These are phyloP conservation scores for Zanthoxylum bungeanum DNA, from an alignment of 345 rosid species.

Conservation along the genomic window DNA sequence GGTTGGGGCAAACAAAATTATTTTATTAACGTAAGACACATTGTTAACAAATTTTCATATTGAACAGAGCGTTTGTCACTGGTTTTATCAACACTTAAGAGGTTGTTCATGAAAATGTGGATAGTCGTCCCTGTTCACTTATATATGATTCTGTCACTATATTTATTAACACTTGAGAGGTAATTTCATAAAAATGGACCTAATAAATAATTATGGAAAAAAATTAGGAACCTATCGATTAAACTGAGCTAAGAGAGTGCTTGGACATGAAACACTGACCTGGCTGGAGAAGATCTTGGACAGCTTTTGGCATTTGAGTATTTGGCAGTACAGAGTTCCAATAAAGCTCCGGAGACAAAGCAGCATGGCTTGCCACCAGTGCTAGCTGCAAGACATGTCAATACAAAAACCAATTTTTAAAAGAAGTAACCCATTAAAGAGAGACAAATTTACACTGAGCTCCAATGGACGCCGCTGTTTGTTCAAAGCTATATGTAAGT, in stretches of 20 bases:
- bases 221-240: no score
- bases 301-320: conserved; percentile 56
- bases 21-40: no score
- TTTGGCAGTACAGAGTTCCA: conserved; percentile 58
- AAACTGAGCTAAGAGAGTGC: background rate
- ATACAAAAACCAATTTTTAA: background rate
- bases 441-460: background rate
- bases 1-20: no score
- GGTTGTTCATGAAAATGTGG: no score
- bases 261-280: conserved; percentile 21
- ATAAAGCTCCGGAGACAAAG: conserved; percentile 41
- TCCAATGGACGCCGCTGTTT: conserved; percentile 5
- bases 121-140: no score
- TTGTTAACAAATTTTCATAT: no score
- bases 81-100: no score
- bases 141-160: no score
- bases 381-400: conserved; percentile 34
- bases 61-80: no score
- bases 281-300: conserved; percentile 41
- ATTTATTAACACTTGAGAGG: no score
- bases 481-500: background rate
- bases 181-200: no score
- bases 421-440: background rate
- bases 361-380: conserved; percentile 46
- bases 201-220: no score